Percentiles rank a stretch among this genome's conserved stretches.
Evolutionary conservation across 192 early-diverging fungal species (phyloP).

Genomic region (Coemansia erecta): DNA sequence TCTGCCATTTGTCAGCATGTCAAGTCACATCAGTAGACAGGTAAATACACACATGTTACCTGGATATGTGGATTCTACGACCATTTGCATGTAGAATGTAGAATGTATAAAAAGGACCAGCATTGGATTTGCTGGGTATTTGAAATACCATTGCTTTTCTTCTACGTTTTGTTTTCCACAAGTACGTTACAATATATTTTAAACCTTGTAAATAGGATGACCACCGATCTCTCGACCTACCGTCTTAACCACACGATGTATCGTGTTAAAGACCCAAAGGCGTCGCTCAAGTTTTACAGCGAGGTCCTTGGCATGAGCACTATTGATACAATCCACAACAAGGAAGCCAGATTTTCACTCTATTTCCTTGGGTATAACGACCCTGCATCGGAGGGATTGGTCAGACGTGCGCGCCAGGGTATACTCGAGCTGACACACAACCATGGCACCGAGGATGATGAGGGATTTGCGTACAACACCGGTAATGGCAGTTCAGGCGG

Average conservation of each 20-base stretch:
- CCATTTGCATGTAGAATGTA: no score
- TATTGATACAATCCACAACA: slow-evolving; percentile 30
- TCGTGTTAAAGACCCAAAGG: slow-evolving; percentile 77
- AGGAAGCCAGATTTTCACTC: slow-evolving; percentile 58
- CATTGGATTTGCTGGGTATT: no score
- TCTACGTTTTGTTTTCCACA: no score
- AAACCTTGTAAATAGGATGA: slow-evolving; percentile 28
- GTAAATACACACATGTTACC: no score
- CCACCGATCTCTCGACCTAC: slow-evolving; percentile 44
- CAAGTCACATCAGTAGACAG: no score
- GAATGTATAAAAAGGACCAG: no score
- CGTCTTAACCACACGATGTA: slow-evolving; percentile 82
- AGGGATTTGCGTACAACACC: slow-evolving; percentile 63
- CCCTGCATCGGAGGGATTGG: slow-evolving; percentile 39
- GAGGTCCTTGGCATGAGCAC: slow-evolving; percentile 74
- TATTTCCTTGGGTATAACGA: slow-evolving; percentile 75
- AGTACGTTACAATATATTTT: no score
- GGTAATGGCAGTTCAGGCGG: slow-evolving; percentile 72
- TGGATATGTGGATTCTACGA: no score
- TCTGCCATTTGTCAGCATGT: no score
- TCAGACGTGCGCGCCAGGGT: slow-evolving; percentile 62
- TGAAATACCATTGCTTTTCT: no score
- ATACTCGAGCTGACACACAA: slow-evolving; percentile 85
- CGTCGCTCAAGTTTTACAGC: slow-evolving; percentile 70
- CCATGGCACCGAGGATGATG: slow-evolving; percentile 74